Percentiles rank a stretch among this genome's conserved stretches.
phyloP scores from a whole-genome alignment of 225 moss, liverwort and hornwort genomes.

The Anthoceros angustus region DNA sequence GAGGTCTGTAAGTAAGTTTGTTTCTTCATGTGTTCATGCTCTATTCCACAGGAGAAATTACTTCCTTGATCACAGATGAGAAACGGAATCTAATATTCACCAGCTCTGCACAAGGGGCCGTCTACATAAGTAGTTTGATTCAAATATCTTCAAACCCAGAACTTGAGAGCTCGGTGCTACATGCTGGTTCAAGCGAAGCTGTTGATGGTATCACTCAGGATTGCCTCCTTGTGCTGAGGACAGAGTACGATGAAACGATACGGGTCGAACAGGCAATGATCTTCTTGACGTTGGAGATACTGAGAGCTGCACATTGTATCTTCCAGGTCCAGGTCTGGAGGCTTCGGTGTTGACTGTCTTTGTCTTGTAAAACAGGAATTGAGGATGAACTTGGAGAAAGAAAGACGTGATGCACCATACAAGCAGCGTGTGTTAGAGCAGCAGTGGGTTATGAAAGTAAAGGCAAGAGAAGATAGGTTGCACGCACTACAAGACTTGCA shows the following conservation, averaged over 20 bases:
- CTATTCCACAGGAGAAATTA: slow-evolving; percentile 27
- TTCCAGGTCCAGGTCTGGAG: not conserved
- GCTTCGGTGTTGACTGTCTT: not conserved
- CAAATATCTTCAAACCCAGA: slow-evolving; percentile 19
- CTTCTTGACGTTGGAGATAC: not conserved
- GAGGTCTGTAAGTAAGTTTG: not conserved
- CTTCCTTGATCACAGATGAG: slow-evolving; percentile 37
- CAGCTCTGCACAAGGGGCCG: slow-evolving; percentile 31
- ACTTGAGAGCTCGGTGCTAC: slow-evolving; percentile 10
- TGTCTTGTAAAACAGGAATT: slow-evolving; percentile 26
- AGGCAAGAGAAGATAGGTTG: slow-evolving; percentile 31
- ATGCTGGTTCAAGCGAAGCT: not conserved
- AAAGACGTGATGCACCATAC: slow-evolving; percentile 42
- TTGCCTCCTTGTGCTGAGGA: not conserved
- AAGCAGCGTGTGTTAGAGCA: slow-evolving; percentile 47
- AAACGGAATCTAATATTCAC: slow-evolving; percentile 31
- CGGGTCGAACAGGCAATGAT: not conserved
- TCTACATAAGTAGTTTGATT: slow-evolving; percentile 28
- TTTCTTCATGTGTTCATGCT: not conserved
- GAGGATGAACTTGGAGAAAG: slow-evolving; percentile 32
- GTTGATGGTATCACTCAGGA: not conserved
- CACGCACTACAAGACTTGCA: slow-evolving; percentile 22
- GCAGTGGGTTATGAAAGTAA: slow-evolving; percentile 43
- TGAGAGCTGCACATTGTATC: not conserved
- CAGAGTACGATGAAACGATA: not conserved